phyloP scores from a whole-genome alignment of 2,329 filamentous ascomycete genomes.

The Seiridium unicorne region DNA sequence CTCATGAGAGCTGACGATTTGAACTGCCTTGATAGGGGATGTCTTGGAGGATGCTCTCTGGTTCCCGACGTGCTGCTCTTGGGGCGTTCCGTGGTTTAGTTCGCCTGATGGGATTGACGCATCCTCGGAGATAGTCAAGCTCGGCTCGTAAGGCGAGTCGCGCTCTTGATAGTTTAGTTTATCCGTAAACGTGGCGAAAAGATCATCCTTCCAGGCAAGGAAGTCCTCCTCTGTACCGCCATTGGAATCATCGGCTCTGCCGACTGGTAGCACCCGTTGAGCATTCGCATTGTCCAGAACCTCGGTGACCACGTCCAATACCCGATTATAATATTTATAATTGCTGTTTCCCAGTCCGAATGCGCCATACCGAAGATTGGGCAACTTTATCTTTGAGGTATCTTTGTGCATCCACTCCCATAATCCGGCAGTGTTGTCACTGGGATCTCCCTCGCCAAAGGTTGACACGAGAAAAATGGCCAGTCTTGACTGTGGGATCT shows the following conservation, averaged over 20 bases:
- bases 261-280: conserved; percentile 22
- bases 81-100: conserved; percentile 19
- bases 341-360: conserved; percentile 38
- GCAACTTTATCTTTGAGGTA: conserved; percentile 13
- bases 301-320: conserved; percentile 27
- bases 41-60: neutral
- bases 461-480: conserved; percentile 35
- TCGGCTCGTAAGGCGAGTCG: conserved; percentile 15
- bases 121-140: conserved; percentile 15
- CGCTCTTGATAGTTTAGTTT: conserved; percentile 3
- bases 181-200: conserved; percentile 20
- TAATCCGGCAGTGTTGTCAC: conserved; percentile 31
- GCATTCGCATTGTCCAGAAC: conserved; percentile 24
- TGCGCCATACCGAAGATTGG: conserved; percentile 28
- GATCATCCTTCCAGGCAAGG: conserved; percentile 30
- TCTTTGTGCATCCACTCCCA: conserved; percentile 23
- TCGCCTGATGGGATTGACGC: conserved; percentile 14
- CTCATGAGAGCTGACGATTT: conserved; percentile 15
- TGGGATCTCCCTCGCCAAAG: conserved; percentile 39
- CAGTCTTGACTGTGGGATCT: conserved; percentile 21
- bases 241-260: conserved; percentile 28
- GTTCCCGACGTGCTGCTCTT: neutral
- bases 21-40: conserved; percentile 14
- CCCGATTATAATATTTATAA: conserved; percentile 35
- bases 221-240: conserved; percentile 35